Evolutionary conservation across 495 filamentous ascomycete genomes (phyloP).

Genomic region (Ramalina intermedia): DNA sequence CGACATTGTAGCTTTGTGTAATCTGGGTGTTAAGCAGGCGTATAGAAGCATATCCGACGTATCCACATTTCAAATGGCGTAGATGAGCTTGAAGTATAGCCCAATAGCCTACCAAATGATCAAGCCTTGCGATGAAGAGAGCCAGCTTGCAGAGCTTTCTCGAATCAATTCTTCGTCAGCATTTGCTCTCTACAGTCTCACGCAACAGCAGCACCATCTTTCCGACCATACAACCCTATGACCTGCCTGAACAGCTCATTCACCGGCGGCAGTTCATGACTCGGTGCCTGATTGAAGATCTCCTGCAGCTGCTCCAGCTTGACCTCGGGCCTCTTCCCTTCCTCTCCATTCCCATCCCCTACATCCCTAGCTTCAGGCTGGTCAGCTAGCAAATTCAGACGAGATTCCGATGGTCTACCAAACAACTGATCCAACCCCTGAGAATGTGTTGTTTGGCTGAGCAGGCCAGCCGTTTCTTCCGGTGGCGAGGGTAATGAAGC

Average conservation of each 20-base stretch:
- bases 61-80: too few species aligned
- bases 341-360: constrained; percentile 29
- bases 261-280: constrained; percentile 64
- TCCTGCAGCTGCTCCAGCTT: constrained; percentile 50
- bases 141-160: too few species aligned
- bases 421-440: constrained; percentile 38
- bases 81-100: too few species aligned
- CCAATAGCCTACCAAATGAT: too few species aligned
- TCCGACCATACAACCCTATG: constrained; percentile 19
- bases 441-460: constrained; percentile 25
- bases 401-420: constrained; percentile 30
- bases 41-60: too few species aligned
- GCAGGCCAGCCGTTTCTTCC: constrained; percentile 23
- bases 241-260: constrained; percentile 67
- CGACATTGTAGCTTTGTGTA: too few species aligned
- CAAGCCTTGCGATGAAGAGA: too few species aligned
- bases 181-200: too few species aligned
- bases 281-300: constrained; percentile 59
- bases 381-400: constrained; percentile 15
- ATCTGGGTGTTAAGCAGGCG: too few species aligned
- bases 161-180: too few species aligned
- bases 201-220: too few species aligned
- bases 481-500: constrained; percentile 30
- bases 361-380: constrained; percentile 21
- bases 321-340: constrained; percentile 13